phyloP scores from a whole-genome alignment of 441 rosid genomes.

The Croton setiger region DNA sequence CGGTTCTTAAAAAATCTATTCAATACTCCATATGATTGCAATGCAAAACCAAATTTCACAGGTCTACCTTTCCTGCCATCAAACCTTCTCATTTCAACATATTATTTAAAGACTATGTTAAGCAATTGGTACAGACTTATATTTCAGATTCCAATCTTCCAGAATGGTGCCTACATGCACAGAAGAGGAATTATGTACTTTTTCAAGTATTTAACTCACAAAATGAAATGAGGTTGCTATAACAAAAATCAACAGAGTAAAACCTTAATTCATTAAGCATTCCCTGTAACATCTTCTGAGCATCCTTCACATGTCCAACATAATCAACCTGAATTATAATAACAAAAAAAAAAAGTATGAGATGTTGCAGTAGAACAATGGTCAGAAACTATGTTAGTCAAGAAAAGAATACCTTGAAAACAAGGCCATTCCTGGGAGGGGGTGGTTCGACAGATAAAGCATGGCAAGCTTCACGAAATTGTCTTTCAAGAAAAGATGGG shows the following conservation, averaged over 20 bases:
- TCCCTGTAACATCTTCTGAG: slow-evolving; percentile 69
- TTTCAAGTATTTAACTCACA: too few relatives aligned
- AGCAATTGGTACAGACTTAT: not conserved
- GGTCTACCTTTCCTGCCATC: not conserved
- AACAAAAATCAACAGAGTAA: slow-evolving; percentile 25
- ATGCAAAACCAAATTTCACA: not conserved
- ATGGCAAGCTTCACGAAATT: slow-evolving; percentile 83
- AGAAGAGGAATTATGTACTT: too few relatives aligned
- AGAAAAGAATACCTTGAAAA: slow-evolving; percentile 52
- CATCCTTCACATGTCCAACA: slow-evolving; percentile 69
- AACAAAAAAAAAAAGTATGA: slow-evolving; percentile 15
- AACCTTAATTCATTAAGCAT: slow-evolving; percentile 81
- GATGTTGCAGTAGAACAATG: slow-evolving; percentile 13
- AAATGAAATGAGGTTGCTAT: not conserved
- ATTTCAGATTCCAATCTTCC: not conserved
- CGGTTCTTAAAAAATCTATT: not conserved
- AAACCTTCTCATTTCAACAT: not conserved
- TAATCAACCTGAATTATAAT: slow-evolving; percentile 62
- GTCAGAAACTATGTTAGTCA: slow-evolving; percentile 20
- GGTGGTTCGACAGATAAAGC: slow-evolving; percentile 55
- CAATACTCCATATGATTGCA: not conserved
- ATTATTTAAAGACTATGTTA: not conserved
- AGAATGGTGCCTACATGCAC: slow-evolving; percentile 11
- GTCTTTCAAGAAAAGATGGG: slow-evolving; percentile 74
- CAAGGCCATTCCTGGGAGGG: slow-evolving; percentile 36